A percentile compares a stretch with the other conserved stretches of the same genome.
Evolutionary conservation across 768 basidiomycete species (phyloP).

Genomic region (Cubamyces sp.): DNA sequence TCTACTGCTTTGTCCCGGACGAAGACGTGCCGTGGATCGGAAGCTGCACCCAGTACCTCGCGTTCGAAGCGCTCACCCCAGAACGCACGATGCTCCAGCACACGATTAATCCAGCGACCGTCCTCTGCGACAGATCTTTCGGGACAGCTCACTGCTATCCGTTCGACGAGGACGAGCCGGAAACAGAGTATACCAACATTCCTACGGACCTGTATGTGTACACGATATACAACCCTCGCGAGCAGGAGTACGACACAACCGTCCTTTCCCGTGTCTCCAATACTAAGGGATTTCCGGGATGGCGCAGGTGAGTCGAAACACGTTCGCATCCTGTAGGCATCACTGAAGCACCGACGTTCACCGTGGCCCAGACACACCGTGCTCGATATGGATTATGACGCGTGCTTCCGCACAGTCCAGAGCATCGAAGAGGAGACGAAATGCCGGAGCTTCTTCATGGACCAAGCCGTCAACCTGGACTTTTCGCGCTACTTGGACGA

Average conservation of each 20-base stretch:
- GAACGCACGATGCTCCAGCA: not conserved
- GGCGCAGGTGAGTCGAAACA: not conserved
- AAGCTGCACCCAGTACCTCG: not conserved
- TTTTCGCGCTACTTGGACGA: not conserved
- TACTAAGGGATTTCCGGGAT: not conserved
- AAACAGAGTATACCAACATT: not conserved
- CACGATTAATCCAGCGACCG: not conserved
- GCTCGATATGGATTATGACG: slow-evolving; percentile 7
- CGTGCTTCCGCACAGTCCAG: not conserved
- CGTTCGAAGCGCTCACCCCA: not conserved
- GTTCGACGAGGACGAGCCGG: not conserved
- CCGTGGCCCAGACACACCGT: not conserved
- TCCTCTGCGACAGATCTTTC: not conserved
- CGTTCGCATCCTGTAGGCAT: too few species aligned
- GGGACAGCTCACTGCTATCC: not conserved
- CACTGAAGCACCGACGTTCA: not conserved
- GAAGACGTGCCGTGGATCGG: slow-evolving; percentile 6
- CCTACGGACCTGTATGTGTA: not conserved
- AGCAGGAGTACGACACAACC: too few species aligned
- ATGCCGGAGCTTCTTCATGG: slow-evolving; percentile 11
- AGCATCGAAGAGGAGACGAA: not conserved
- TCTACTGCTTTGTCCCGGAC: not conserved
- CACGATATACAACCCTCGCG: too few species aligned
- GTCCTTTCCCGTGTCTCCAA: too few species aligned
- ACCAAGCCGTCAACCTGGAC: slow-evolving; percentile 2